phyloP scores from a whole-genome alignment of 2,329 filamentous ascomycete species.

The Basipetospora sp. region DNA sequence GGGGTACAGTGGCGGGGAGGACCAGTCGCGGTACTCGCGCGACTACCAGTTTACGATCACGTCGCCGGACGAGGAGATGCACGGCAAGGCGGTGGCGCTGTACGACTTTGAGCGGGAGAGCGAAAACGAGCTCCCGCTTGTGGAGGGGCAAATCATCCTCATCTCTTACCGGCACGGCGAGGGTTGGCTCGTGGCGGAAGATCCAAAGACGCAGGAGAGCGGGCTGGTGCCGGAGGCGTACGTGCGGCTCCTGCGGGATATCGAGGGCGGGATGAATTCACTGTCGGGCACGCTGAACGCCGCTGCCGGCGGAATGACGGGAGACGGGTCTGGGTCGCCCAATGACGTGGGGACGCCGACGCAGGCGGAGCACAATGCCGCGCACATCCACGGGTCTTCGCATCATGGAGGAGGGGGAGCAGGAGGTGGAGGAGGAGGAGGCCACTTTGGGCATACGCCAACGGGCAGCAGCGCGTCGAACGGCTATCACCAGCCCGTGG shows the following conservation, averaged over 20 bases:
- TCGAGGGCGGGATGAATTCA: conserved; percentile 75
- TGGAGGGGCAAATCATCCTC: conserved; percentile 90
- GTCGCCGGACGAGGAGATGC: conserved; percentile 92
- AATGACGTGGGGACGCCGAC: conserved; percentile 47
- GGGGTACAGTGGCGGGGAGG: conserved; percentile 40
- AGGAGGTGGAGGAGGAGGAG: conserved; percentile 11
- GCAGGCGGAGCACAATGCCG: conserved; percentile 32
- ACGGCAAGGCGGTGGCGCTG: conserved; percentile 85
- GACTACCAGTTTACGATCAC: conserved; percentile 93
- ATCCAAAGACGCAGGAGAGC: conserved; percentile 85
- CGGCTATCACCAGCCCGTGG: conserved; percentile 53
- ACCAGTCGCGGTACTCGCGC: conserved; percentile 69
- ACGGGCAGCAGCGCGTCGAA: conserved; percentile 34
- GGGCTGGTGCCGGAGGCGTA: conserved; percentile 94
- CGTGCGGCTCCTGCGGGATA: conserved; percentile 78
- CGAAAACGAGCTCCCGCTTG: conserved; percentile 83
- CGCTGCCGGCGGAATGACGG: too few species aligned
- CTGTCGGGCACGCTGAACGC: conserved; percentile 42
- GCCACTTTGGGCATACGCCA: conserved; percentile 31
- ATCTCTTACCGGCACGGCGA: conserved; percentile 93
- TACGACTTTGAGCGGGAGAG: conserved; percentile 94
- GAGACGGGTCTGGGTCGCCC: conserved; percentile 36
- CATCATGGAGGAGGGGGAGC: too few species aligned
- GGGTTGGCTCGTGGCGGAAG: conserved; percentile 93
- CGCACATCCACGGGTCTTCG: too few species aligned